Evolutionary conservation across 805 yeast genomes (phyloP), one percentile per base, ranked within the genome.

Genomic region (Hanseniaspora clermontiae): DNA sequence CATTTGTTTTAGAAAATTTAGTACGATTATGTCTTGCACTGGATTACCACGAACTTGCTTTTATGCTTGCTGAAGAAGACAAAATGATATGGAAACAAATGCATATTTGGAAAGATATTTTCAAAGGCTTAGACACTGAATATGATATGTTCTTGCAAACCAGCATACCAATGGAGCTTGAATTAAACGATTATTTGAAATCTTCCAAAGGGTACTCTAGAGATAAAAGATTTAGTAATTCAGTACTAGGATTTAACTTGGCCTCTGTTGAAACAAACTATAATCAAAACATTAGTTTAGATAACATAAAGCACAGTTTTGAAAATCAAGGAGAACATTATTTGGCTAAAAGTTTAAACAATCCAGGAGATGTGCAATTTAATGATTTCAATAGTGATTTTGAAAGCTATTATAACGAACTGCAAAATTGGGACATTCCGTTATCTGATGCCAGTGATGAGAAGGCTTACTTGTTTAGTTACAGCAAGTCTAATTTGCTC

Each of bases 41-140:
- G 5, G 31, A 24, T 8, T 20, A 29, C 9, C 15, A 38, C 39
- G 36, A 53, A 46, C 24, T 39, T 9, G 46, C 57, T 5, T 46
- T 46, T 9, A 46, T 53, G 57, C 17, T 53, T 12, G 43, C 42
- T n/a, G 57, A 53, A 31, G 57, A 53, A 36, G 40, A 46, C 12
- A 29, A 31, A 32, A 10, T 2, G 3, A 19, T 9, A 27, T 19
- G 24, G n/a, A 32, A 14, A 17, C 27, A 53, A 14, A 38, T 5
- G 4, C 5, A 9, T 4, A 2, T 8, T 14, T 52, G 50, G 50
- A 27, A 20, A 10, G 15, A n/a, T 8, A 31, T 52, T 1, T 32
- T 45, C 11, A n/a, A 10, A 29, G 31, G 20, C 3, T 15, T 52
- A 14, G 45, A 52, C 3, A 11, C 49, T 10, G 39, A 34, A 17